Conservation (phyloP, 1,284 basidiomycete genomes). For the Sporisorium sorghi region DNA sequence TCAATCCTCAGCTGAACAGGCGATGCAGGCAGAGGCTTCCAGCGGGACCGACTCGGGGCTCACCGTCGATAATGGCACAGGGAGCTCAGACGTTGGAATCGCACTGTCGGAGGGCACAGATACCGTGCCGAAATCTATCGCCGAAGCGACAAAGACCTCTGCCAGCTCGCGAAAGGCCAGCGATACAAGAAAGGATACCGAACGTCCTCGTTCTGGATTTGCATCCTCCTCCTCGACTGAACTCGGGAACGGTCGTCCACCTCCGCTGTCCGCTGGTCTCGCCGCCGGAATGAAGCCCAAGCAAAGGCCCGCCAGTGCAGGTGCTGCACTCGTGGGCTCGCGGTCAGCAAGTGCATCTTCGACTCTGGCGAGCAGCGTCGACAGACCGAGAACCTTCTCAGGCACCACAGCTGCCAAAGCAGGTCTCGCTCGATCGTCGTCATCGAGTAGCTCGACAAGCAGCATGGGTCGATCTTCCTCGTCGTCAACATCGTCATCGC, state of each 20-base stretch:
- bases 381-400: slow-evolving; percentile 31
- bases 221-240: slow-evolving; percentile 15
- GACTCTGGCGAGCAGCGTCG: neutral
- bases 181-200: neutral
- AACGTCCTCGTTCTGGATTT: slow-evolving; percentile 3
- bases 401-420: slow-evolving; percentile 34
- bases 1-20: slow-evolving; percentile 38
- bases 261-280: slow-evolving; percentile 12
- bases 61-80: neutral
- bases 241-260: slow-evolving; percentile 19
- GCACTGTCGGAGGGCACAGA: neutral
- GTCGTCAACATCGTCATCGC: slow-evolving; percentile 6
- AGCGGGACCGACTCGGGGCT: neutral
- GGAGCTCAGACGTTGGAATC: neutral
- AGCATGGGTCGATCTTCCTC: slow-evolving; percentile 7
- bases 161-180: neutral
- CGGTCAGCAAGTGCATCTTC: slow-evolving; percentile 8
- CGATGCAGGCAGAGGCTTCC: slow-evolving; percentile 7
- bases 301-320: slow-evolving; percentile 39
- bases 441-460: slow-evolving; percentile 4
- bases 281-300: slow-evolving; percentile 46
- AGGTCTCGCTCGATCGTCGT: slow-evolving; percentile 10
- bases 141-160: neutral
- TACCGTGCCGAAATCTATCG: neutral
- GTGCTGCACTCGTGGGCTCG: slow-evolving; percentile 17